Conservation (phyloP, 2,329 filamentous ascomycete species). For the Fusarium sarcochroum region DNA sequence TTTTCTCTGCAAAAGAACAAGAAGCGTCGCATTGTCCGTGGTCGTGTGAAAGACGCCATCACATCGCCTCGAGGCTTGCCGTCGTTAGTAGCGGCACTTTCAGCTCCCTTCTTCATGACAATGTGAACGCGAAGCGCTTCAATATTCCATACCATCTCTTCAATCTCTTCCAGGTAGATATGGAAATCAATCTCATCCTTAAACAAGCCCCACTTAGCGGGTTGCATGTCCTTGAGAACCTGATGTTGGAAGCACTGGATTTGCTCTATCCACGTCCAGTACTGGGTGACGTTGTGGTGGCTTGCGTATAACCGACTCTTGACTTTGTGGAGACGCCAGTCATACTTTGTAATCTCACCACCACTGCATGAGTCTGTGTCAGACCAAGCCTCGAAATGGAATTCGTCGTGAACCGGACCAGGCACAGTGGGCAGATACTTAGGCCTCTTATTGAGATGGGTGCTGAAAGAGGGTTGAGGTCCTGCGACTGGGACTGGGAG, state of each 20-base stretch:
- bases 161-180: conserved; percentile 62
- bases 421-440: conserved; percentile 43
- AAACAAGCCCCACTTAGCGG: conserved; percentile 64
- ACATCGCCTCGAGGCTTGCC: conserved; percentile 61
- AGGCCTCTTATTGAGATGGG: conserved; percentile 46
- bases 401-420: conserved; percentile 52
- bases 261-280: conserved; percentile 66
- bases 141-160: conserved; percentile 61
- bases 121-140: conserved; percentile 61
- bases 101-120: conserved; percentile 52
- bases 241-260: conserved; percentile 66
- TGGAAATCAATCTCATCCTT: conserved; percentile 66
- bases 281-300: conserved; percentile 65
- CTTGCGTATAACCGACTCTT: conserved; percentile 64
- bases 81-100: conserved; percentile 44
- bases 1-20: conserved; percentile 62
- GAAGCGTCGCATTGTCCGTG: conserved; percentile 67
- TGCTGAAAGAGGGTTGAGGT: conserved; percentile 27
- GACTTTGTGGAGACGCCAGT: conserved; percentile 68
- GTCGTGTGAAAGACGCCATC: conserved; percentile 66
- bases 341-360: conserved; percentile 60
- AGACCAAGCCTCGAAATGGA: conserved; percentile 63
- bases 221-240: conserved; percentile 62
- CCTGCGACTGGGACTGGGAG: conserved; percentile 5
- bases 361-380: conserved; percentile 66